Evolutionary conservation across 257 asterid genomes (phyloP), one percentile per base, ranked within the genome.

Genomic region (Nicotiana undulata): DNA sequence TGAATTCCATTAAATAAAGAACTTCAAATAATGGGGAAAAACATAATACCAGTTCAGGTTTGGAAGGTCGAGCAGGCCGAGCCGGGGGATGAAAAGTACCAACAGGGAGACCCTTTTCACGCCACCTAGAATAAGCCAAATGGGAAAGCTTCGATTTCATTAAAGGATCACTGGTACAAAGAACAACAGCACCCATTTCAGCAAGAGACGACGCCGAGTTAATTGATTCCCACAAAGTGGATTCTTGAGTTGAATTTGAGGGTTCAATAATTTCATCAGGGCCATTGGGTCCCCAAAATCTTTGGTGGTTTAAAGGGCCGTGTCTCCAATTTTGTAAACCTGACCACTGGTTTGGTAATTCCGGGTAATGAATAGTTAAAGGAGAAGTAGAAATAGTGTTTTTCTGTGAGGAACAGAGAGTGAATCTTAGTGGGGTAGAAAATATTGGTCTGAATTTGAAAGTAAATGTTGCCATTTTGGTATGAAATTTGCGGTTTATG

Each of bases 211-310:
- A 80, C 83, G 96, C 90, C 3, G 88, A 85, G 16, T 40, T 31
- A 68, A 89, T 63, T 16, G 81, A 63, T 9, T 59, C 29, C 77
- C 80, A 20, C 60, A 22, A 85, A 80, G 81, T 22, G 22, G 82
- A 79, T 4, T 80, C 79, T 75, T 49, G 72, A 74, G 83, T 60
- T 37, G 58, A 49, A 72, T n/a, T 68, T 20, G 81, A 79, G 22
- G 18, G 82, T 24, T 26, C 37, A 24, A 66, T 20, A 7, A 7
- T 40, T 1, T 40, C 1, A 56, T 66, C 76, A 16, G 99, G 97
- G n/a, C 97, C 97, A 37, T 86, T 86, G 77, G 92, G 85, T 5
- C 99, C 99, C 99, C 99, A 93, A 22, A 64, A 79, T 4, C 96
- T 94, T 84, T 86, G 81, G 11, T 85, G 90, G 87, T 95, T 92